Evolutionary conservation across 1,284 basidiomycete species (phyloP).

Genomic region (Cryptococcus floricola): DNA sequence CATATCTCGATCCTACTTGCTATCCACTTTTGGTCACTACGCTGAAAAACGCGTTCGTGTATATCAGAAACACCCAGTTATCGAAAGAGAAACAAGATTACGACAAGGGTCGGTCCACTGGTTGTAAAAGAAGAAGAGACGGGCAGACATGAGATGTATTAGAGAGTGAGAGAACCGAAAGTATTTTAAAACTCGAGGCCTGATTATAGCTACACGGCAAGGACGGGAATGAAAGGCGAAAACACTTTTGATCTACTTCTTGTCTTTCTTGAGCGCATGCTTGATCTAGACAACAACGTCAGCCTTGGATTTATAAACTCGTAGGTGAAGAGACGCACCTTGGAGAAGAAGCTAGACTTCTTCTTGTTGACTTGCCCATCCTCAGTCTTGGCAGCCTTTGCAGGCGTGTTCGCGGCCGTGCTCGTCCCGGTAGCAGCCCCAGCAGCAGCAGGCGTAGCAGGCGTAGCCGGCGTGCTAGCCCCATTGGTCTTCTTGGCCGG

Average conservation of each 20-base stretch:
- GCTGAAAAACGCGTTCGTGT: too few species aligned
- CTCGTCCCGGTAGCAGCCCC: conserved; percentile 13
- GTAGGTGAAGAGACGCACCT: conserved; percentile 23
- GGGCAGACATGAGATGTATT: too few species aligned
- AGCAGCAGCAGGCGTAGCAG: conserved; percentile 18
- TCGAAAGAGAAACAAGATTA: too few species aligned
- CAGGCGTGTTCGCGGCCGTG: conserved; percentile 29
- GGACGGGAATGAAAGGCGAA: neutral
- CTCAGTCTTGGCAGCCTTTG: conserved; percentile 20
- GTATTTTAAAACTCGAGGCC: conserved; percentile 3
- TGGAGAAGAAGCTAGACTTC: conserved; percentile 40
- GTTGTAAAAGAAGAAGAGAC: too few species aligned
- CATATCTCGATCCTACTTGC: too few species aligned
- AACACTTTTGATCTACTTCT: conserved; percentile 16
- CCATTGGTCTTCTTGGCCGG: neutral
- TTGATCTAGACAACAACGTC: conserved; percentile 21
- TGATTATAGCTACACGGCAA: too few species aligned
- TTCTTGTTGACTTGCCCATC: conserved; percentile 26
- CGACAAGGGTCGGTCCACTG: too few species aligned
- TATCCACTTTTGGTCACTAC: too few species aligned
- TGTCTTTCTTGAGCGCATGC: conserved; percentile 33
- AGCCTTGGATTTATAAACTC: neutral
- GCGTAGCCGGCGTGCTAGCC: conserved; percentile 6
- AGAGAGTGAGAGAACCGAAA: too few species aligned
- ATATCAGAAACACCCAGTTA: too few species aligned